Evolutionary conservation across 495 filamentous ascomycete species (phyloP).

Genomic region (Penicillium simplicissimum): DNA sequence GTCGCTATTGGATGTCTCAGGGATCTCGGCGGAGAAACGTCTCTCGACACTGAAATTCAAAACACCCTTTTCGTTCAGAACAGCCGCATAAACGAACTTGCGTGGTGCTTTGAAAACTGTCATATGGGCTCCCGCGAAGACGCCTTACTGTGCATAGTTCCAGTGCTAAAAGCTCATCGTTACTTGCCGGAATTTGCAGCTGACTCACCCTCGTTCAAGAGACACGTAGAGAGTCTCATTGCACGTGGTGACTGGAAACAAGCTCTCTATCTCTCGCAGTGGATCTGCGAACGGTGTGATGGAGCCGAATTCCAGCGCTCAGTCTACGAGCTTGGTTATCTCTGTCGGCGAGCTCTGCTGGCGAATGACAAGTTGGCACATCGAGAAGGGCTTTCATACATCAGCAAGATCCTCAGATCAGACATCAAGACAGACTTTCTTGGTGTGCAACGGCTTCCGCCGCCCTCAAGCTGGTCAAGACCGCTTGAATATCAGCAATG

Average conservation of each 20-base stretch:
- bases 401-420: slow-evolving; percentile 4
- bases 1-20: slow-evolving; percentile 12
- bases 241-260: slow-evolving; percentile 22
- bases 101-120: slow-evolving; percentile 23
- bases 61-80: slow-evolving; percentile 21
- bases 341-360: slow-evolving; percentile 33
- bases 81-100: slow-evolving; percentile 29
- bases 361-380: slow-evolving; percentile 11
- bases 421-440: slow-evolving; percentile 23
- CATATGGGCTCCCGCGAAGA: slow-evolving; percentile 37
- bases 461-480: slow-evolving; percentile 17
- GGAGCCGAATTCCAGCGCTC: slow-evolving; percentile 29
- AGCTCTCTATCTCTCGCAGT: slow-evolving; percentile 26
- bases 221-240: slow-evolving; percentile 16
- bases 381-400: slow-evolving; percentile 13
- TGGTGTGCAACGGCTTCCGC: neutral
- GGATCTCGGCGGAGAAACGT: slow-evolving; percentile 22
- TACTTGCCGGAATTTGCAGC: slow-evolving; percentile 29
- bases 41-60: slow-evolving; percentile 21
- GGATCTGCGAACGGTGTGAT: slow-evolving; percentile 34
- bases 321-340: slow-evolving; percentile 29
- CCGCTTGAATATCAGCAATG: slow-evolving; percentile 2
- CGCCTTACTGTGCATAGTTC: slow-evolving; percentile 40
- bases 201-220: slow-evolving; percentile 19
- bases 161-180: slow-evolving; percentile 21